Evolutionary conservation across 2,329 filamentous ascomycete species (phyloP), one percentile per base, ranked within the genome.

Genomic region (Xylariales sp.): DNA sequence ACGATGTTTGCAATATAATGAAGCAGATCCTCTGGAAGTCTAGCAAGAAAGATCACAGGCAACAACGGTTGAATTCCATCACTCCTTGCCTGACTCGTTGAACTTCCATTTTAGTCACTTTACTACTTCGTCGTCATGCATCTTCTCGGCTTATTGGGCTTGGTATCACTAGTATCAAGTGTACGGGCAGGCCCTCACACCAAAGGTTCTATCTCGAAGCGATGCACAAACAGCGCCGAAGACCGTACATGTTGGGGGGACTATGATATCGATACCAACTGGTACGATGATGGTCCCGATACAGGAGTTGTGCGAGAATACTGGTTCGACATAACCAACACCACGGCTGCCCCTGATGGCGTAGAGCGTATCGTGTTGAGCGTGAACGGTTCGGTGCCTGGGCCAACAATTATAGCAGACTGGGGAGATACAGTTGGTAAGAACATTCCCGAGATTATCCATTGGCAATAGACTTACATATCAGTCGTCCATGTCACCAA

Each of bases 401-500:
- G 71, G 28, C 76, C 76, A 18, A 77, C 75, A 18, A 70, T 78
- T 28, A 79, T 83, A 52, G 86, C 84, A 4, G 81, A 86, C 70
- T 87, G 84, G 83, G 83, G 81, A 63, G 79, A 82, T 64, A 79
- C 72, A 50, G 79, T 90, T 5, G 74, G 61, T 63, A 57, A 57
- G 61, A n/a, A 41, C 1, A 16, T n/a, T 18, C 23, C 18, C 18
- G 3, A 57, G 0, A 32, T 16, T 50, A 10, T n/a, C 28, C 5
- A 1, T 45, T 28, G 28, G 34, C 43, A 53, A 16, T 36, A 32
- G 12, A 16, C 59, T 62, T 6, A 62, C 28, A 54, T 12, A 5
- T 43, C 5, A 64, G 61, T 78, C n/a, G 77, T 89, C 12, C 85
- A 85, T 59, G 83, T 91, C 6, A 85, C 79, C 41, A 91, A 90